These are phyloP conservation scores for Esteya vermicola DNA, from an alignment of 2,329 filamentous ascomycete species.

Conservation along the genomic window DNA sequence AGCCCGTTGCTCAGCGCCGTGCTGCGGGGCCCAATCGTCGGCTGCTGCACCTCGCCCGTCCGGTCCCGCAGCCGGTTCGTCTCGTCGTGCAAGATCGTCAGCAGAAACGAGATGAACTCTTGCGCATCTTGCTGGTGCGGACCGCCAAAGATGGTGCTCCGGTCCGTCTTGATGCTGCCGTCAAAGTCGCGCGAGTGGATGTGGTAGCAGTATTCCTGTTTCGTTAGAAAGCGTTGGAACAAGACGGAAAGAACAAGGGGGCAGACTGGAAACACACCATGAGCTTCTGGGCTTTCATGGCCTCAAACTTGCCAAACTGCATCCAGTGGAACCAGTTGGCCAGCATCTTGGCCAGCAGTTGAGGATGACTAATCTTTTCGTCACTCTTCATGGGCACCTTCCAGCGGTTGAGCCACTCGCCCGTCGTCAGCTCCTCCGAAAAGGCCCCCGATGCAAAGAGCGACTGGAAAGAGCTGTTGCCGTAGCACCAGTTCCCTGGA, in stretches of 20 bases:
- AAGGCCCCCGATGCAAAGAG: conserved; percentile 61
- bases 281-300: conserved; percentile 39
- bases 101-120: conserved; percentile 74
- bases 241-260: not conserved
- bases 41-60: conserved; percentile 11
- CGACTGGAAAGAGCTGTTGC: conserved; percentile 81
- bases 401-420: conserved; percentile 47
- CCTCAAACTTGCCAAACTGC: conserved; percentile 31
- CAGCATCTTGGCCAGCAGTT: conserved; percentile 45
- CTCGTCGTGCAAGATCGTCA: conserved; percentile 74
- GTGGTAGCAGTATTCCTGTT: conserved; percentile 47
- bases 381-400: conserved; percentile 53
- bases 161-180: conserved; percentile 13
- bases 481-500: conserved; percentile 74
- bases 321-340: conserved; percentile 46
- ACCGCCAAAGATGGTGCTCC: conserved; percentile 49
- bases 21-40: conserved; percentile 14
- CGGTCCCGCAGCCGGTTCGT: conserved; percentile 48
- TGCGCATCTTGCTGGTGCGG: conserved; percentile 77
- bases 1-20: conserved; percentile 40
- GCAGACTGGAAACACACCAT: conserved; percentile 30
- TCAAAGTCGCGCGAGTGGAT: conserved; percentile 33
- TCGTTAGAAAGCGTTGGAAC: not conserved
- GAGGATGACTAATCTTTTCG: conserved; percentile 35
- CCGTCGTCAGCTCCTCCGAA: conserved; percentile 46